Conservation (phyloP, 129 eudicot genomes). For the Apium graveolens region DNA sequence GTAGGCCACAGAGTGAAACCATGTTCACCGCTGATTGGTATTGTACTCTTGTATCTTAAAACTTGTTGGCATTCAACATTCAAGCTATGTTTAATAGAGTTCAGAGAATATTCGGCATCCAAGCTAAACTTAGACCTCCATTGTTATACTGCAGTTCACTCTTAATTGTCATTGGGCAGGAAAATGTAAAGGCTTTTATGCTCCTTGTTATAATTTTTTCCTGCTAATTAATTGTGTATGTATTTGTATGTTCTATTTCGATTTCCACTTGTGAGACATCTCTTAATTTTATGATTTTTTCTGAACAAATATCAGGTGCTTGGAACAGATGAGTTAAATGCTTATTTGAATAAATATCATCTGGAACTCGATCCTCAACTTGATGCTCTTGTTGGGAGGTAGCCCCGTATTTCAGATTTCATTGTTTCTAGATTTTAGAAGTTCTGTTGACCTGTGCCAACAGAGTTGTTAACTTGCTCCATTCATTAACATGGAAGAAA, state of each 20-base stretch:
- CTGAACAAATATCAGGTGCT: constrained; percentile 49
- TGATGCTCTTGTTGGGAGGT: constrained; percentile 99
- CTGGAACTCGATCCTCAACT: constrained; percentile 96
- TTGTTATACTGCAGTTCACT: neutral
- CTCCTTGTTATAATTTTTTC: neutral
- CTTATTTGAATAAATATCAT: constrained; percentile 84
- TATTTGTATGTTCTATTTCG: neutral
- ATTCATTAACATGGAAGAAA: neutral
- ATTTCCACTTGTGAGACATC: neutral
- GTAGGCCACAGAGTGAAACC: neutral
- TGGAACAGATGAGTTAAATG: constrained; percentile 96
- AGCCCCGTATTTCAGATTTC: neutral
- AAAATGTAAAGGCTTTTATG: neutral
- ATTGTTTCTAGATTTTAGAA: neutral
- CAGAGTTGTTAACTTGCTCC: neutral
- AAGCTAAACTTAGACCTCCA: neutral
- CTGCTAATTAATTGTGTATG: neutral
- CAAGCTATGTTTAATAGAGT: neutral
- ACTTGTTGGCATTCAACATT: neutral
- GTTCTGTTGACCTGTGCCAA: neutral
- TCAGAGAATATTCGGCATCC: neutral
- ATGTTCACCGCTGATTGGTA: neutral
- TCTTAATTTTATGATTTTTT: neutral
- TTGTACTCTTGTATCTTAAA: neutral
- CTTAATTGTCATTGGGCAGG: neutral